Base-by-base conservation (phyloP, 371 early-diverging fungal genomes). In the Rhizopus microsporus region DNA sequence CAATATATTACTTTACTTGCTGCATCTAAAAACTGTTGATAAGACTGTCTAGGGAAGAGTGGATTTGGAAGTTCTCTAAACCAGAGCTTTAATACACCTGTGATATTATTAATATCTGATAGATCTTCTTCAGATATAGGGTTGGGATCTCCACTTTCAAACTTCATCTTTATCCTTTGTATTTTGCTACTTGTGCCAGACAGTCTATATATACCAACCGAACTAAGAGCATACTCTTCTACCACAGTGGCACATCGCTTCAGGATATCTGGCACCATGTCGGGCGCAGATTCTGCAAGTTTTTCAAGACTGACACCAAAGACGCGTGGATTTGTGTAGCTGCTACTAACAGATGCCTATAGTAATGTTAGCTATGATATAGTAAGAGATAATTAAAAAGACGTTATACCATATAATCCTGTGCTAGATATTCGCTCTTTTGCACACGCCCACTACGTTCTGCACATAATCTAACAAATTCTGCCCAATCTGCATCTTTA, bases 11-110 rank as follows among this genome's bases (percentile, higher is more conserved):
- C 48, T 75, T 63, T 71, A 77, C 88, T 78, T 3, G 88, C 86
- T 12, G 90, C 89, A 42, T 83, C 79, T 15, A 90, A 69, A 48
- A 95, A 84, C 16, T 81, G 71, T 12, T 81, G 72, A 65, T 87
- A 89, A 51, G 82, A 65, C 13, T 59, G 57, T 17, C 76, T 57
- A 7, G 96, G 89, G 45, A 97, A 70, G 3, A 96, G 68, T 3
- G 94, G 89, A 53, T 93, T 90, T 13, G 96, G 95, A 12, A 97
- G 70, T 65, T 95, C 95, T 39, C 96, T 85, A 70, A 97, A 90
- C 81, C 88, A 97, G 43, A 93, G 77, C 63, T 97, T 96, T 12
- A 97, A 69, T 10, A 90, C 85, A 42, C 93, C 82, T 7, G 94
- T 74, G 4, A 94, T 77, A 52, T 83, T 88, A 66, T 92, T 89